Evolutionary conservation across 768 basidiomycete genomes (phyloP).

Genomic region (Kwoniella dejecticola): DNA sequence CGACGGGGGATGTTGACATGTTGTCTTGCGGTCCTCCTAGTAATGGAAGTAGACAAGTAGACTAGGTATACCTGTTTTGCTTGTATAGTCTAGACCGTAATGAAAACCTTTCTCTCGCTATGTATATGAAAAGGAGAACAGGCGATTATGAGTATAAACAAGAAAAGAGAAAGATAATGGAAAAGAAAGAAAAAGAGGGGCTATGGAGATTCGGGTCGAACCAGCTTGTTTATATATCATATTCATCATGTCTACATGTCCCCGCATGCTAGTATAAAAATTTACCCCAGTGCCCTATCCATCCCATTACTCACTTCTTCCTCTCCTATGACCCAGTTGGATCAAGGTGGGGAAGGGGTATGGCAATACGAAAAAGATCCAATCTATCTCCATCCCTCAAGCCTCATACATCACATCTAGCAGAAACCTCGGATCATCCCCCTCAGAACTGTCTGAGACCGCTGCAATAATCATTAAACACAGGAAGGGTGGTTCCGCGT

Average conservation of each 20-base stretch:
- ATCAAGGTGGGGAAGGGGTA: not conserved
- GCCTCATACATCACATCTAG: no score
- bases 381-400: not conserved
- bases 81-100: not conserved
- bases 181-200: constrained; percentile 11
- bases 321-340: not conserved
- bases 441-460: no score
- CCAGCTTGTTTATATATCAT: constrained; percentile 10
- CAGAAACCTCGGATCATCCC: no score
- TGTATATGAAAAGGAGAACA: not conserved
- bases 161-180: not conserved
- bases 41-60: not conserved
- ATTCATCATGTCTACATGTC: not conserved
- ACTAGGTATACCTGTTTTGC: not conserved
- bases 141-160: constrained; percentile 3
- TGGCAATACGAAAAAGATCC: not conserved
- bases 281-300: not conserved
- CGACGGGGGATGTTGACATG: constrained; percentile 21
- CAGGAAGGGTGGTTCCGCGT: no score
- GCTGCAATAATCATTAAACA: no score
- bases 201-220: not conserved
- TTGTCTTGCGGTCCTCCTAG: not conserved
- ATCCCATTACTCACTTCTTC: not conserved
- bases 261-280: not conserved
- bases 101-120: not conserved